phyloP scores from a whole-genome alignment of 768 basidiomycete genomes.

The Podaxis sp. region DNA sequence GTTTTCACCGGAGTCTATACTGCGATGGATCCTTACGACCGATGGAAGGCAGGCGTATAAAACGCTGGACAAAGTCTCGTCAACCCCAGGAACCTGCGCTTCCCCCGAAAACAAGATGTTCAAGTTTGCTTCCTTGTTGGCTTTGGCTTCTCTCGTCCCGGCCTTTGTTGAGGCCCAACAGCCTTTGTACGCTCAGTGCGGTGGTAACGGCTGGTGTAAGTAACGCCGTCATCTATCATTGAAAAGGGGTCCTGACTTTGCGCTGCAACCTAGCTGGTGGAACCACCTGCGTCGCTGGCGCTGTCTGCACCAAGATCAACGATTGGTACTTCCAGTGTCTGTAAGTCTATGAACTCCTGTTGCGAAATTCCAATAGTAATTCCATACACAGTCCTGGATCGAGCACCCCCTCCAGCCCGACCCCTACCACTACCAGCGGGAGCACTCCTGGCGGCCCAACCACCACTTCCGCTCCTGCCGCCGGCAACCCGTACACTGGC shows the following conservation, averaged over 20 bases:
- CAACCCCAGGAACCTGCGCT: constrained; percentile 14
- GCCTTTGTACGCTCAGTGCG: constrained; percentile 51
- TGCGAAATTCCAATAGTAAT: not conserved
- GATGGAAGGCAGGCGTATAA: constrained; percentile 19
- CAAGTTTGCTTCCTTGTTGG: constrained; percentile 39
- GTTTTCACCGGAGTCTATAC: constrained; percentile 35
- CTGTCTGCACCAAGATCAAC: constrained; percentile 31
- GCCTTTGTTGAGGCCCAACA: constrained; percentile 41
- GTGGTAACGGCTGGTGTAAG: constrained; percentile 51
- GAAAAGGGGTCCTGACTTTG: constrained; percentile 15
- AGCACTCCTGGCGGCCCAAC: constrained; percentile 22
- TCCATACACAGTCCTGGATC: constrained; percentile 19
- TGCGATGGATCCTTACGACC: constrained; percentile 11
- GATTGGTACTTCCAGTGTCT: constrained; percentile 42
- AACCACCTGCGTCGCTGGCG: constrained; percentile 38
- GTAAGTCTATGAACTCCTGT: constrained; percentile 22
- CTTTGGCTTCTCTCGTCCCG: constrained; percentile 24
- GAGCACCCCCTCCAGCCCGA: constrained; percentile 20
- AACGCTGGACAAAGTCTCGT: constrained; percentile 4
- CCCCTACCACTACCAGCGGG: constrained; percentile 21
- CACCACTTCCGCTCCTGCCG: constrained; percentile 34
- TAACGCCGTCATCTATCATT: constrained; percentile 19
- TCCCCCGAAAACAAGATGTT: constrained; percentile 34
- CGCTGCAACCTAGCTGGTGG: constrained; percentile 28
- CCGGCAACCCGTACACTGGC: constrained; percentile 54